Percentiles rank a stretch among this genome's conserved stretches.
phyloP scores from a whole-genome alignment of 2,329 filamentous ascomycete species.

The Microdochium bolleyi region DNA sequence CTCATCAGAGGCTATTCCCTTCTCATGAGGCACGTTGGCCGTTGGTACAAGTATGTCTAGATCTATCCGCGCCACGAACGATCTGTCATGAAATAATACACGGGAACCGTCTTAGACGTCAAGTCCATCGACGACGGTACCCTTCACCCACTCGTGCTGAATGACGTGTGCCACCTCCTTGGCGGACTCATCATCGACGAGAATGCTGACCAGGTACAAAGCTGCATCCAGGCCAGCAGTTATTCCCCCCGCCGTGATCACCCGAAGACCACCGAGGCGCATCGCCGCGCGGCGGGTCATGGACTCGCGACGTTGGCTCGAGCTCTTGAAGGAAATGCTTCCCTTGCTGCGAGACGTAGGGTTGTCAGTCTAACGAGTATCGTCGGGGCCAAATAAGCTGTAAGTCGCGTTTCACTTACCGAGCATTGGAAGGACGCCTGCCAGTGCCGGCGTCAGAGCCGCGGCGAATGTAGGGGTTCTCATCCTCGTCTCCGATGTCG shows the following conservation, averaged over 20 bases:
- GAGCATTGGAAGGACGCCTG: conserved; percentile 51
- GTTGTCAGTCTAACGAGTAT: conserved; percentile 9
- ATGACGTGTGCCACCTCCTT: conserved; percentile 66
- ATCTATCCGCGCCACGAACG: conserved; percentile 2
- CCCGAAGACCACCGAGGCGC: conserved; percentile 60
- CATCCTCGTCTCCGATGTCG: conserved; percentile 71
- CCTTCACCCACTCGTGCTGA: conserved; percentile 83
- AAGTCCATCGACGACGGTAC: conserved; percentile 74
- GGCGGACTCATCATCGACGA: conserved; percentile 71
- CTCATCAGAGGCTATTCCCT: neutral
- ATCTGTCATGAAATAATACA: conserved; percentile 4
- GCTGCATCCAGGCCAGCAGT: conserved; percentile 76
- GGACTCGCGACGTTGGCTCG: conserved; percentile 68
- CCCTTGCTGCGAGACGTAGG: conserved; percentile 56
- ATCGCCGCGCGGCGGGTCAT: conserved; percentile 71
- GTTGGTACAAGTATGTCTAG: conserved; percentile 9
- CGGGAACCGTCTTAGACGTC: conserved; percentile 54
- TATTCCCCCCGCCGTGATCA: conserved; percentile 74
- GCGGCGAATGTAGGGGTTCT: conserved; percentile 76
- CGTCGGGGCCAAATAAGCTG: neutral
- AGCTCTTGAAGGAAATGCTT: conserved; percentile 72
- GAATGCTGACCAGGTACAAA: conserved; percentile 75
- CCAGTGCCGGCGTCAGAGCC: conserved; percentile 59
- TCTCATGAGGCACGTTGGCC: conserved; percentile 1
- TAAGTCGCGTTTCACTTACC: conserved; percentile 32